Evolutionary conservation across 2,329 filamentous ascomycete species (phyloP).

Genomic region (Teratosphaeriaceae sp.): DNA sequence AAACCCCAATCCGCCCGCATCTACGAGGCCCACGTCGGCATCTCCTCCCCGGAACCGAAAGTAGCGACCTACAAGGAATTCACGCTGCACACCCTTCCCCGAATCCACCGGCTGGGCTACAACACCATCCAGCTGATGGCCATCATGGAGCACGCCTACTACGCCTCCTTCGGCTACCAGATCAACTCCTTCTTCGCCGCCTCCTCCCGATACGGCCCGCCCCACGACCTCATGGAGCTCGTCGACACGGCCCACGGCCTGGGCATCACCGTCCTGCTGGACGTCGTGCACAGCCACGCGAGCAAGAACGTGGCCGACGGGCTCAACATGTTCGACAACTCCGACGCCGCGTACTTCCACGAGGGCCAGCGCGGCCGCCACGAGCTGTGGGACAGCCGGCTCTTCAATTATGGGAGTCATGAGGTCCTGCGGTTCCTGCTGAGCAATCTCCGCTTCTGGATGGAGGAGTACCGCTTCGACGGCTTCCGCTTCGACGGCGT

Average conservation of each 20-base stretch:
- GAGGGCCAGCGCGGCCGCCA: constrained; percentile 76
- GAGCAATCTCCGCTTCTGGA: constrained; percentile 96
- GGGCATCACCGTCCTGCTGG: constrained; percentile 84
- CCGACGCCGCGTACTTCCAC: constrained; percentile 95
- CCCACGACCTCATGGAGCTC: constrained; percentile 93
- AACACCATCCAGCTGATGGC: constrained; percentile 99
- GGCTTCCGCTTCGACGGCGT: constrained; percentile 98
- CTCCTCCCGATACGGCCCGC: constrained; percentile 87
- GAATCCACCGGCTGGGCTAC: constrained; percentile 86
- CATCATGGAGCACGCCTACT: constrained; percentile 99
- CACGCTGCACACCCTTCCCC: constrained; percentile 81
- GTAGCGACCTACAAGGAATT: constrained; percentile 98
- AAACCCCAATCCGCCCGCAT: constrained; percentile 84
- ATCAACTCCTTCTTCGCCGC: constrained; percentile 98
- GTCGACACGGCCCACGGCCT: constrained; percentile 90
- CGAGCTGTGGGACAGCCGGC: constrained; percentile 88
- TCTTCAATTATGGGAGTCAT: constrained; percentile 96
- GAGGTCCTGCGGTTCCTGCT: constrained; percentile 94
- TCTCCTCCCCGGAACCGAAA: constrained; percentile 81
- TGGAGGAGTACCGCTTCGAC: constrained; percentile 96
- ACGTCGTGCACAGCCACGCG: constrained; percentile 95
- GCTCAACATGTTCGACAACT: constrained; percentile 91
- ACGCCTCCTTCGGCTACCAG: constrained; percentile 97
- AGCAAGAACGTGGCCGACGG: constrained; percentile 97
- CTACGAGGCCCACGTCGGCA: constrained; percentile 98